These are phyloP conservation scores for Ecytonucleospora hepatopenaei DNA, from an alignment of 371 early-diverging fungal genomes.

Conservation along the genomic window DNA sequence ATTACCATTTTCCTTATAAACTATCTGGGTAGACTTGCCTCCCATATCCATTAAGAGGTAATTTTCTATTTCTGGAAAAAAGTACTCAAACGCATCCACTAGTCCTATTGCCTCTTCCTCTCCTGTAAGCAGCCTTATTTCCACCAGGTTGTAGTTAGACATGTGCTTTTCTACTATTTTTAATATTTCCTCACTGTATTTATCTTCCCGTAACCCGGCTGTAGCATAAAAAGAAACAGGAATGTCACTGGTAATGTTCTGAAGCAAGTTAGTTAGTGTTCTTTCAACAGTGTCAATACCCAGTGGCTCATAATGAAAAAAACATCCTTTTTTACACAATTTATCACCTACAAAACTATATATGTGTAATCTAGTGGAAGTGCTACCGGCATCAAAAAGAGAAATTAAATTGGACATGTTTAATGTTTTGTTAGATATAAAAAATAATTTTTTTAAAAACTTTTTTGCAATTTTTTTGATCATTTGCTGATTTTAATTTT, in stretches of 20 bases:
- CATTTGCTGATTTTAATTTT: too few species aligned
- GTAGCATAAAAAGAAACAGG: conserved; percentile 51
- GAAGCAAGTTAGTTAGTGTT: background rate
- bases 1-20: background rate
- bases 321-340: background rate
- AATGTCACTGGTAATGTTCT: conserved; percentile 8
- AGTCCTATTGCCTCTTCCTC: conserved; percentile 44
- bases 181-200: conserved; percentile 15
- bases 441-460: too few species aligned
- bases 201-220: conserved; percentile 41
- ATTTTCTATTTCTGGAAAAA: background rate
- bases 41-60: conserved; percentile 51
- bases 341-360: conserved; percentile 40
- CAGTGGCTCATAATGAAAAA: conserved; percentile 1
- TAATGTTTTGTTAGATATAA: too few species aligned
- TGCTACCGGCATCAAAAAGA: conserved; percentile 52
- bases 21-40: conserved; percentile 49
- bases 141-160: conserved; percentile 33
- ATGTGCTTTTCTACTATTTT: conserved; percentile 17
- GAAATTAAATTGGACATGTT: conserved; percentile 12
- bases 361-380: conserved; percentile 52
- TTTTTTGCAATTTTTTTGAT: too few species aligned
- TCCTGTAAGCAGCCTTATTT: conserved; percentile 42
- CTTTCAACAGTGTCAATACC: background rate
- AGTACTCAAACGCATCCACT: conserved; percentile 23